Base-by-base conservation (phyloP, 2,329 filamentous ascomycete genomes). In the Aspergillus glaucus region DNA sequence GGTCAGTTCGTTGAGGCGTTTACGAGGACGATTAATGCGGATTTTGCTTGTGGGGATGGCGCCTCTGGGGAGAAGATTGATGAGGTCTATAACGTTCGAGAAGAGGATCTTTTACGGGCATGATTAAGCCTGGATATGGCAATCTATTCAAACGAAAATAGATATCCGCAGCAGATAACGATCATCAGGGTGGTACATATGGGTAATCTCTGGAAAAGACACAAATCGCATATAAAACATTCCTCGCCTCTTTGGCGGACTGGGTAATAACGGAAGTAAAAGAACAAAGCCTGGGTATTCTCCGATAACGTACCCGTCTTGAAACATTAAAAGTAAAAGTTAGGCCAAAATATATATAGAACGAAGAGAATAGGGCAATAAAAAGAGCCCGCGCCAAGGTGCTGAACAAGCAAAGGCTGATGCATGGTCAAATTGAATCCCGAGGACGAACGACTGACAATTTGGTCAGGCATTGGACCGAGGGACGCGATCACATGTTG, bases 11-110 rank as follows among this genome's bases (percentile, higher is more conserved):
- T 70, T 30, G 53, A 61, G 39, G 55, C 62, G 14, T 69, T 71
- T 60, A 69, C 74, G n/a, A 50, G 55, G 21, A 59, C 65, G 47
- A 55, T 70, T 14, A 70, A 70, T 61, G 42, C 44, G 36, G 65
- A 67, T 53, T 68, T 61, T 58, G 59, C 64, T n/a, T 64, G 59
- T 58, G 62, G 55, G 43, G 62, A 52, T 21, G 55, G 50, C 26
- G 50, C 43, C n/a, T 54, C 41, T 3, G 62, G 68, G 21, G 65
- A 69, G 52, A 60, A 51, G 50, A 70, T 72, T 50, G 63, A 73
- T 12, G 65, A 61, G 49, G 63, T 74, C 22, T 73, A 73, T 62
- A 54, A 45, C 15, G 63, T 72, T 47, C 48, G 47, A 3, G 64
- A 69, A 52, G 57, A 60, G 47, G 69, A 71, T 56, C 45, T 67